A percentile compares a stretch with the other conserved stretches of the same genome.
Evolutionary conservation across 2,329 filamentous ascomycete species (phyloP).

Genomic region (Fusarium tuaranense): DNA sequence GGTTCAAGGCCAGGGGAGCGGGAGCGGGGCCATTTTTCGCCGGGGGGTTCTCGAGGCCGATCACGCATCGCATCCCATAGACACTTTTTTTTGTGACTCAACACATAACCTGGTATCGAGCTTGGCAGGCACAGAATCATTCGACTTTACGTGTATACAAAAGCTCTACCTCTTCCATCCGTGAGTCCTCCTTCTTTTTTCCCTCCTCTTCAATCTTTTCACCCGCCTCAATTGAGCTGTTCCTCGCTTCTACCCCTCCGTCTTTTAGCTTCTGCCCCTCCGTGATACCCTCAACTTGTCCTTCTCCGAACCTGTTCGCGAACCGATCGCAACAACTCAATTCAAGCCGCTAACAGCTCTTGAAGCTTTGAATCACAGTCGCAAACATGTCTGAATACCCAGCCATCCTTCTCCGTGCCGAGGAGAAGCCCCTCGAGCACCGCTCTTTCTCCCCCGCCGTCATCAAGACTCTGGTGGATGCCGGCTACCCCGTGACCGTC

Average conservation of each 20-base stretch:
- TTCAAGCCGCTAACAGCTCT: constrained; percentile 13
- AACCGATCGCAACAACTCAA: not conserved
- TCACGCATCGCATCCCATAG: constrained; percentile 6
- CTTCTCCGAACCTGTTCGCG: not conserved
- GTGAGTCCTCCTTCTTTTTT: not conserved
- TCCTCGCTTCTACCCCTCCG: constrained; percentile 7
- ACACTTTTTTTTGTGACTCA: constrained; percentile 40
- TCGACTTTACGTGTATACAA: constrained; percentile 1
- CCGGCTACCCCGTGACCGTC: constrained; percentile 76
- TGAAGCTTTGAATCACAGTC: constrained; percentile 5
- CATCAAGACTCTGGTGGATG: constrained; percentile 69
- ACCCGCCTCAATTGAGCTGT: constrained; percentile 3
- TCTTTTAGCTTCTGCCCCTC: not conserved
- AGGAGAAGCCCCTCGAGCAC: constrained; percentile 65
- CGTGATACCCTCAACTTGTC: not conserved
- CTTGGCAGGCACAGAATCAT: constrained; percentile 1
- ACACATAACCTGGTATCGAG: constrained; percentile 15
- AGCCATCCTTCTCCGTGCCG: constrained; percentile 65
- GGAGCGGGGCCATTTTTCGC: constrained; percentile 41
- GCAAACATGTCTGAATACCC: constrained; percentile 45
- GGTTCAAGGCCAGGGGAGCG: constrained; percentile 11
- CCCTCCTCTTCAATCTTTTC: not conserved
- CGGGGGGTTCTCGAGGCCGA: constrained; percentile 25
- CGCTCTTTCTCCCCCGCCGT: constrained; percentile 56
- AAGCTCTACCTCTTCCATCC: not conserved